phyloP scores from a whole-genome alignment of 352 stramenopile species.

The Phytopythium helicoides region DNA sequence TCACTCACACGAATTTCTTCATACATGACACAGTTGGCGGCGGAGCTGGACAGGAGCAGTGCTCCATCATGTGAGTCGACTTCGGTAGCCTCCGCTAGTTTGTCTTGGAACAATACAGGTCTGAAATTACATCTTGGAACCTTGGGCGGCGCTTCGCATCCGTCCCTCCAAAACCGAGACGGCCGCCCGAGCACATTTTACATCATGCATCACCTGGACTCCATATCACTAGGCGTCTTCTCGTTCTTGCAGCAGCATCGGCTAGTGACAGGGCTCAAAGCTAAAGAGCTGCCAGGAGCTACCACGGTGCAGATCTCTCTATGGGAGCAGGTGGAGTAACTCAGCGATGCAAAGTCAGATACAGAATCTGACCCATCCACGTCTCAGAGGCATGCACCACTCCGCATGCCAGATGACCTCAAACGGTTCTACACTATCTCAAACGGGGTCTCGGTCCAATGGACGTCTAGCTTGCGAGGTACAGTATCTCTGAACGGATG shows the following conservation, averaged over 20 bases:
- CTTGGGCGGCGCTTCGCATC: too few species aligned
- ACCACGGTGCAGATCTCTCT: slow-evolving; percentile 44
- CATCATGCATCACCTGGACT: slow-evolving; percentile 41
- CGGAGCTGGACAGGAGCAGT: slow-evolving; percentile 67
- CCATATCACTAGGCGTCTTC: slow-evolving; percentile 71
- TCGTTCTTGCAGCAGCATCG: slow-evolving; percentile 62
- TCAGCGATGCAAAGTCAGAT: not conserved
- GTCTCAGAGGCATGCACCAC: slow-evolving; percentile 53
- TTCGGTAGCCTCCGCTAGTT: not conserved
- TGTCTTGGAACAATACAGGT: too few species aligned
- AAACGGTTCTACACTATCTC: slow-evolving; percentile 64
- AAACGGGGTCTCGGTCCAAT: slow-evolving; percentile 74
- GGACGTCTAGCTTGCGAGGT: slow-evolving; percentile 60
- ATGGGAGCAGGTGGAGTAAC: slow-evolving; percentile 58
- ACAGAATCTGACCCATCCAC: not conserved
- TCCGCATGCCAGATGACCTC: slow-evolving; percentile 56
- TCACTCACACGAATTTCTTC: not conserved
- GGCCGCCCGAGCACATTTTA: too few species aligned
- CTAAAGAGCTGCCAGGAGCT: slow-evolving; percentile 48
- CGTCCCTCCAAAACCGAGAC: too few species aligned
- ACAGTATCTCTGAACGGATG: too few species aligned
- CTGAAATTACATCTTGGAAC: too few species aligned
- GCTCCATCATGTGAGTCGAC: slow-evolving; percentile 56
- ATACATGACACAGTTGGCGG: slow-evolving; percentile 43
- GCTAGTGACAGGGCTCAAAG: slow-evolving; percentile 50